These are phyloP conservation scores for Ceratocystiopsis brevicomis DNA, from an alignment of 2,329 filamentous ascomycete genomes.

Conservation along the genomic window DNA sequence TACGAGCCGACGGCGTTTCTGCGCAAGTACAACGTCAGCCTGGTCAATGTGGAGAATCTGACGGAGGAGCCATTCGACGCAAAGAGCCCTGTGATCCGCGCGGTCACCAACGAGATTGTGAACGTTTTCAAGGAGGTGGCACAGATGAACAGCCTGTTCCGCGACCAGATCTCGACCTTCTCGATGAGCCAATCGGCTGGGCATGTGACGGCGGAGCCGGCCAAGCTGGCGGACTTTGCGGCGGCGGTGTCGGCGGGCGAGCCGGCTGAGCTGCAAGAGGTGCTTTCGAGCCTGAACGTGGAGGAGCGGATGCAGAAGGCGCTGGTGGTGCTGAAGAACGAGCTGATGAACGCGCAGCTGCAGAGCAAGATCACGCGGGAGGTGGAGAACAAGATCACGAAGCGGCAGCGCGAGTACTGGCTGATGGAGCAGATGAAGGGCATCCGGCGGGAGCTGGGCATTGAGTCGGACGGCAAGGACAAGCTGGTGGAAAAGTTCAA, in stretches of 20 bases:
- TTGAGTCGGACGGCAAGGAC: conserved; percentile 95
- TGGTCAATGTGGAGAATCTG: conserved; percentile 91
- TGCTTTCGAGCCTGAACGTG: conserved; percentile 73
- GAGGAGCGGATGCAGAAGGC: conserved; percentile 87
- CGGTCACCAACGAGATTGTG: conserved; percentile 91
- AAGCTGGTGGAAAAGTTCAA: conserved; percentile 96
- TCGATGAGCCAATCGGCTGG: conserved; percentile 88
- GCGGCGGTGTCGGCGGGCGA: conserved; percentile 92
- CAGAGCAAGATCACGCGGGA: conserved; percentile 97
- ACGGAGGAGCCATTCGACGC: conserved; percentile 76
- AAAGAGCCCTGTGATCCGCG: conserved; percentile 73
- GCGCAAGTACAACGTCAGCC: conserved; percentile 74
- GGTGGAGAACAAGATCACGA: conserved; percentile 92
- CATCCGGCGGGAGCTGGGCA: conserved; percentile 82
- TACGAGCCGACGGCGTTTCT: conserved; percentile 86
- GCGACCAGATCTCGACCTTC: conserved; percentile 93
- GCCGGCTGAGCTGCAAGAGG: conserved; percentile 78
- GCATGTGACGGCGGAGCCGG: conserved; percentile 86
- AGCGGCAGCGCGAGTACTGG: conserved; percentile 95
- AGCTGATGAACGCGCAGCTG: conserved; percentile 92
- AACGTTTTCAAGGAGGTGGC: conserved; percentile 98
- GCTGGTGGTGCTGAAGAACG: conserved; percentile 84
- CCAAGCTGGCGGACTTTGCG: conserved; percentile 90
- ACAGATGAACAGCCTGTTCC: conserved; percentile 80
- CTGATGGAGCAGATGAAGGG: conserved; percentile 99